A percentile compares a stretch with the other conserved stretches of the same genome.
These are phyloP conservation scores for Auricularia sp. DNA, from an alignment of 768 basidiomycete species.

Conservation along the genomic window DNA sequence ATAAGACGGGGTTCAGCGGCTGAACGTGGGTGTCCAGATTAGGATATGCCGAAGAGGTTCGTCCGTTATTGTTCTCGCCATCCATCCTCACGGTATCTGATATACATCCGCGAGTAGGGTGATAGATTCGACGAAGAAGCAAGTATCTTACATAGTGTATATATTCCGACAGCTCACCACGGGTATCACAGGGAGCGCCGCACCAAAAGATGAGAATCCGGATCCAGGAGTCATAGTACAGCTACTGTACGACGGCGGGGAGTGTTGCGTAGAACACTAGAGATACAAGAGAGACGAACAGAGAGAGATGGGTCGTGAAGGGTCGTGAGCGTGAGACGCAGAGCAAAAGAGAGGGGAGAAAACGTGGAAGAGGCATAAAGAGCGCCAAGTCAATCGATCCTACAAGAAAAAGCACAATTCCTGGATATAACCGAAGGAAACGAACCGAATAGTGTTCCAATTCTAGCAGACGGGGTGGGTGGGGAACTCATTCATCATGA, in stretches of 20 bases:
- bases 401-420: not conserved
- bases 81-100: constrained; percentile 1
- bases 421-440: not conserved
- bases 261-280: constrained; percentile 3
- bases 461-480: not conserved
- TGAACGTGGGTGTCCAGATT: constrained; percentile 3
- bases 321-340: not conserved
- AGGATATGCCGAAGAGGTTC: constrained; percentile 41
- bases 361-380: not conserved
- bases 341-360: not conserved
- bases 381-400: not conserved
- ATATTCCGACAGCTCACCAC: not conserved
- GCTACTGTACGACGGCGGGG: not conserved
- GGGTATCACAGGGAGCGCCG: constrained; percentile 42
- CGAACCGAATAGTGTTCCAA: not conserved
- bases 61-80: constrained; percentile 11
- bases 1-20: not conserved
- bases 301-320: not conserved
- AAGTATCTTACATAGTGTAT: not conserved
- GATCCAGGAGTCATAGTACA: not conserved
- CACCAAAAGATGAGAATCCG: constrained; percentile 61
- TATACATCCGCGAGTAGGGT: constrained; percentile 34
- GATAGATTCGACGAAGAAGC: constrained; percentile 64
- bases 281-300: not conserved
- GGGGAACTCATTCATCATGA: not conserved